These are phyloP conservation scores for Ophiobolus disseminans DNA, from an alignment of 2,329 filamentous ascomycete genomes.

Conservation along the genomic window DNA sequence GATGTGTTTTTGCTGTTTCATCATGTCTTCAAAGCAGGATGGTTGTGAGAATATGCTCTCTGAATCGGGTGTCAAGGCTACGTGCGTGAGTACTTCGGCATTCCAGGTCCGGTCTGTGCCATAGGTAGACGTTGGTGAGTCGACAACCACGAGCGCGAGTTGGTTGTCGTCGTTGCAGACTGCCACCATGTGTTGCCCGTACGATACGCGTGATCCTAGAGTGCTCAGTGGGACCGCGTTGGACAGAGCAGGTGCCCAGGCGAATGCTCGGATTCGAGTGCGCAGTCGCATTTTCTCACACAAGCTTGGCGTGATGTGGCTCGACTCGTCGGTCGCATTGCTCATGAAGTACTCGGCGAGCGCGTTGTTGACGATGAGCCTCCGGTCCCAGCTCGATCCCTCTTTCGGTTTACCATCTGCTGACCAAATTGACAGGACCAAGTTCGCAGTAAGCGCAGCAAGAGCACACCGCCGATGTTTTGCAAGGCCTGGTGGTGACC, in stretches of 20 bases:
- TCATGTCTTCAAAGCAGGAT: constrained; percentile 37
- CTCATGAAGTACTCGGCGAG: constrained; percentile 50
- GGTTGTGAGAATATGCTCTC: constrained; percentile 20
- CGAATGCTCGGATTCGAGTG: constrained; percentile 51
- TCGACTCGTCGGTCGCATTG: constrained; percentile 14
- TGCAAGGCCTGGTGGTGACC: constrained; percentile 65
- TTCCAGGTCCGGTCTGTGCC: constrained; percentile 35
- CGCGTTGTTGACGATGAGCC: constrained; percentile 60
- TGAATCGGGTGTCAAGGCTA: constrained; percentile 23
- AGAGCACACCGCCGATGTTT: constrained; percentile 62
- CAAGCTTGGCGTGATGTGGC: constrained; percentile 14
- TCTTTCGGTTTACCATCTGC: constrained; percentile 52
- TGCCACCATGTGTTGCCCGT: constrained; percentile 44
- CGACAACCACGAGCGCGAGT: constrained; percentile 46
- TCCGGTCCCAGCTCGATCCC: constrained; percentile 59
- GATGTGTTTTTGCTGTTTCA: constrained; percentile 42
- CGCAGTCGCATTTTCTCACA: constrained; percentile 48
- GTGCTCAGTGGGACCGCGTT: constrained; percentile 9
- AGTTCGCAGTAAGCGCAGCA: constrained; percentile 63
- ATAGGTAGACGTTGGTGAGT: constrained; percentile 47
- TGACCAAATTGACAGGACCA: constrained; percentile 64
- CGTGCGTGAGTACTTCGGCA: constrained; percentile 34
- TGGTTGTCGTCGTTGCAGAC: constrained; percentile 53
- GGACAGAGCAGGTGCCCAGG: constrained; percentile 48
- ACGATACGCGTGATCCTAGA: constrained; percentile 35